phyloP scores from a whole-genome alignment of 768 basidiomycete species.

The Lactifluus piperatus region DNA sequence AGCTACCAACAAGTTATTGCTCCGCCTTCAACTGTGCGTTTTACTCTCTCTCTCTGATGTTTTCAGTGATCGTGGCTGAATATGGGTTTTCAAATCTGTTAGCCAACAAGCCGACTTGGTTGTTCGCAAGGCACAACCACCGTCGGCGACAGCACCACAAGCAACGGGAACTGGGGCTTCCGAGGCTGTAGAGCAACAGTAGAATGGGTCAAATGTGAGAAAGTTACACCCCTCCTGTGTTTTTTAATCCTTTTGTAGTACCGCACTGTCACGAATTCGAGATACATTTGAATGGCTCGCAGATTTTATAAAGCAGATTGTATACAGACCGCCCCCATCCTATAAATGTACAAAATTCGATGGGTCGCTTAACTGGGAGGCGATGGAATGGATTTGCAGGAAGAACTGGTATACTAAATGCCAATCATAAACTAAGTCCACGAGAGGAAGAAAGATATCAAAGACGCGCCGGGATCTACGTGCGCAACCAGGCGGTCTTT shows the following conservation, averaged over 20 bases:
- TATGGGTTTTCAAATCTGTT: conserved; percentile 1
- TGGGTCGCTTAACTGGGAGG: not conserved
- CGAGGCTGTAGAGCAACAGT: conserved; percentile 9
- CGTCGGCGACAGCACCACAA: not conserved
- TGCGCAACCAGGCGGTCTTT: conserved; percentile 83
- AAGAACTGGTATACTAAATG: conserved; percentile 8
- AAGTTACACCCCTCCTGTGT: not conserved
- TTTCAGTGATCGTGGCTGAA: not conserved
- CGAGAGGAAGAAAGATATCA: not conserved
- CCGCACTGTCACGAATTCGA: conserved; percentile 4
- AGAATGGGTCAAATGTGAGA: not conserved
- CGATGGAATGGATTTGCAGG: not conserved
- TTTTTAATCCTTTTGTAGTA: not conserved
- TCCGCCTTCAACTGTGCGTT: conserved; percentile 74
- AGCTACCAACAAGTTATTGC: conserved; percentile 67
- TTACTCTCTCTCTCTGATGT: not conserved
- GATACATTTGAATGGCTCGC: conserved; percentile 1
- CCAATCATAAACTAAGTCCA: not conserved
- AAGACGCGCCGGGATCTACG: conserved; percentile 28
- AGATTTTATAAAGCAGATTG: not conserved
- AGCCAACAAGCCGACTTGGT: conserved; percentile 79
- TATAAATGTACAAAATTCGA: not conserved
- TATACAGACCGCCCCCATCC: conserved; percentile 1
- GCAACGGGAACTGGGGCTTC: not conserved
- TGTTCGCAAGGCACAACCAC: conserved; percentile 51